These are phyloP conservation scores for Pyrus betulifolia DNA, from an alignment of 306 rosid genomes.

Conservation along the genomic window DNA sequence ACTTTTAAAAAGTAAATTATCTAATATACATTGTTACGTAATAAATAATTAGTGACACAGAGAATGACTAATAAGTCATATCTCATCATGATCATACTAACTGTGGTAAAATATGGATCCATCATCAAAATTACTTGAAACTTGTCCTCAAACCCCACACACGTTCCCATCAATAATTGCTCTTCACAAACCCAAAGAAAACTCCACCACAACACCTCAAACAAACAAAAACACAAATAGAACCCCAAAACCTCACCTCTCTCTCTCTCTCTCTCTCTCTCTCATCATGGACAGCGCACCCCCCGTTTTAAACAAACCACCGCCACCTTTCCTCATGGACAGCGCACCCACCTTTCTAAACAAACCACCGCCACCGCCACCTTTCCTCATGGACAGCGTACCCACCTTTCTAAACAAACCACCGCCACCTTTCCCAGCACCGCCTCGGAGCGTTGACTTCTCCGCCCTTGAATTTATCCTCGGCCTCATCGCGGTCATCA, in stretches of 20 bases:
- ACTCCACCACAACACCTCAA: neutral
- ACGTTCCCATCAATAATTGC: slow-evolving; percentile 7
- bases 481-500: slow-evolving; percentile 59
- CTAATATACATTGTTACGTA: no score
- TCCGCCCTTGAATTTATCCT: slow-evolving; percentile 78
- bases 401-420: slow-evolving; percentile 18
- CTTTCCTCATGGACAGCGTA: slow-evolving; percentile 35
- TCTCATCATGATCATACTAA: neutral
- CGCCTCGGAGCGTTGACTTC: slow-evolving; percentile 47
- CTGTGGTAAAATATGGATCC: neutral
- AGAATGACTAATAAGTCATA: no score
- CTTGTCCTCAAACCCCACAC: neutral
- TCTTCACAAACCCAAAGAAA: neutral
- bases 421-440: slow-evolving; percentile 31
- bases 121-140: neutral
- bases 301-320: neutral
- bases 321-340: slow-evolving; percentile 31
- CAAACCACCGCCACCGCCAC: slow-evolving; percentile 36
- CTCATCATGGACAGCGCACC: neutral
- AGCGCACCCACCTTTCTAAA: slow-evolving; percentile 7
- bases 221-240: neutral
- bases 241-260: neutral
- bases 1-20: no score
- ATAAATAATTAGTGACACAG: no score
- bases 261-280: neutral